phyloP scores from a whole-genome alignment of 148 eudicot species.

The Nyssa sinensis region DNA sequence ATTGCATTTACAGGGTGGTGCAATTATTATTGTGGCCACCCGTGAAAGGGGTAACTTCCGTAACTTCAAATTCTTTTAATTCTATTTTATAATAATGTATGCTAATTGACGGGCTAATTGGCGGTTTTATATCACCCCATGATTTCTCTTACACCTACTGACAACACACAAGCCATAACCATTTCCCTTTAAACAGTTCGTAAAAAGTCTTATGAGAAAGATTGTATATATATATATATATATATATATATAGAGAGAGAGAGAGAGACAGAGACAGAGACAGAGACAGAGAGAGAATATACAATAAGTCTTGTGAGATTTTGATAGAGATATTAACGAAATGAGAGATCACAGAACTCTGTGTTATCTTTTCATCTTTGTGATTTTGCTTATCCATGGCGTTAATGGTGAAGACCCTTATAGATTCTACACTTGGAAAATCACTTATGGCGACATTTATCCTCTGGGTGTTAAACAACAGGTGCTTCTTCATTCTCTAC shows the following conservation, averaged over 20 bases:
- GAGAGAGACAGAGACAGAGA: neutral
- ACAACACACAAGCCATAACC: neutral
- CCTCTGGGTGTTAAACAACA: constrained; percentile 70
- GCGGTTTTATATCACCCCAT: neutral
- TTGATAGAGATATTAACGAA: neutral
- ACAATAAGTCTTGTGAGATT: neutral
- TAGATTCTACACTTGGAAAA: constrained; percentile 55
- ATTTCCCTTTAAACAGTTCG: too few species aligned
- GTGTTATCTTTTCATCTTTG: constrained; percentile 1
- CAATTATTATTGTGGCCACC: neutral
- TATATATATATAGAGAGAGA: neutral
- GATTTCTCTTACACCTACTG: neutral
- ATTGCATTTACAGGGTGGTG: too few species aligned
- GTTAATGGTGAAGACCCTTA: constrained; percentile 62
- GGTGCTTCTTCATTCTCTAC: constrained; percentile 26
- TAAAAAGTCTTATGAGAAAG: too few species aligned
- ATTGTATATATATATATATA: neutral
- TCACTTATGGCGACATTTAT: constrained; percentile 57
- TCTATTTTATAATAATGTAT: too few species aligned
- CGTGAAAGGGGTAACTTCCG: neutral
- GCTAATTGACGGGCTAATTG: neutral
- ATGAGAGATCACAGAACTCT: constrained; percentile 25
- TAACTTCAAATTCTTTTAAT: neutral
- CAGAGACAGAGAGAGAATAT: neutral
- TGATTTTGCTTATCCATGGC: constrained; percentile 20